Evolutionary conservation across 2,329 filamentous ascomycete genomes (phyloP).

Genomic region (Arthrobotrys sinensis): DNA sequence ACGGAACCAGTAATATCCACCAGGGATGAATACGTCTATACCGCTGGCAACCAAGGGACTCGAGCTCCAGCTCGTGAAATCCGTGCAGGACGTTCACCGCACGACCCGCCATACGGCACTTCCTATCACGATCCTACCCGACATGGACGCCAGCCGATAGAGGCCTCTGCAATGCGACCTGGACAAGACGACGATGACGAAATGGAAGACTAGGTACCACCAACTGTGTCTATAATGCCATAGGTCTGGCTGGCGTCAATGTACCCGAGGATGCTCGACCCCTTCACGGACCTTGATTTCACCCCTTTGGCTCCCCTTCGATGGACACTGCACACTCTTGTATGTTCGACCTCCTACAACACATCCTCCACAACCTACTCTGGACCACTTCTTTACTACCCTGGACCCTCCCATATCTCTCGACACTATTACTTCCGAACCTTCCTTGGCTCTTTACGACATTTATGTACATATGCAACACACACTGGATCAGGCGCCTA

Average conservation of each 20-base stretch:
- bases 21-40: slow-evolving; percentile 54
- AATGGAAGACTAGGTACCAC: slow-evolving; percentile 49
- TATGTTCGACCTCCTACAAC: slow-evolving; percentile 22
- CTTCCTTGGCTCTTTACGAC: slow-evolving; percentile 37
- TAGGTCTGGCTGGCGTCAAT: slow-evolving; percentile 5
- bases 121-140: slow-evolving; percentile 42
- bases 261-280: slow-evolving; percentile 5
- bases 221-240: not conserved
- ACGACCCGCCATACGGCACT: slow-evolving; percentile 43
- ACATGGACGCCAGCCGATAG: slow-evolving; percentile 45
- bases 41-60: slow-evolving; percentile 27
- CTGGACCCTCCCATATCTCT: slow-evolving; percentile 22
- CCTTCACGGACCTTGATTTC: slow-evolving; percentile 13
- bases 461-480: slow-evolving; percentile 56
- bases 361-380: not conserved
- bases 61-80: slow-evolving; percentile 48
- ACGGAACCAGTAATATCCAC: slow-evolving; percentile 37
- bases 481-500: slow-evolving; percentile 50
- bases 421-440: slow-evolving; percentile 26
- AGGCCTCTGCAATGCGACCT: slow-evolving; percentile 44
- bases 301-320: not conserved
- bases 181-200: slow-evolving; percentile 49
- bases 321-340: slow-evolving; percentile 28
- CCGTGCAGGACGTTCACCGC: slow-evolving; percentile 49
- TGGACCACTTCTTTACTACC: slow-evolving; percentile 27